Base-by-base conservation (phyloP, 768 basidiomycete species). In the Coprinellus aureogranulatus region DNA sequence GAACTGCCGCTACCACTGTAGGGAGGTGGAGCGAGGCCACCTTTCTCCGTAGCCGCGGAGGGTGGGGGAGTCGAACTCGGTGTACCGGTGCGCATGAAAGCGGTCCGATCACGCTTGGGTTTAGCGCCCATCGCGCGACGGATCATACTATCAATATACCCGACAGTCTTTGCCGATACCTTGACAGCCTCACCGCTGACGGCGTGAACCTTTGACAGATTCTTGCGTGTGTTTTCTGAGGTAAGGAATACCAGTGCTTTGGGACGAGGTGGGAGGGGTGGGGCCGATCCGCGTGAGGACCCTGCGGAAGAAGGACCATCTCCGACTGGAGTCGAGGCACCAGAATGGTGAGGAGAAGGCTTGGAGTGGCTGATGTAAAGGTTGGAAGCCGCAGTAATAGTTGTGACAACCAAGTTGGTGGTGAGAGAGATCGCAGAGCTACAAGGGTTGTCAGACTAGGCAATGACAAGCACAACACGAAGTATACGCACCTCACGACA, bases 381-480 rank as follows among this genome's bases (percentile, higher is more conserved):
- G 44, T 80, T 75, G 8, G 89, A 83, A 0, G 86, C 87, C 2
- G 77, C 71, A 3, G 81, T 81, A 53, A 91, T 81, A 3, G 85
- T 85, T 1, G 81, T 80, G 25, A 86, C 68, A 18, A 89, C 74
- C 20, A 87, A 78, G 39, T 80, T 84, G 4, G 89, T 87, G 18
- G 85, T 83, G 27, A 77, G 74, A 3, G 88, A 81, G 55, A 92
- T 88, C 0, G 84, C 86, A 67, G 84, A 82, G 65, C 88, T 90
- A 59, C 6, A n/a, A n/a, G n/a, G n/a, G n/a, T n/a, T n/a, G 57
- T 34, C 6, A 44, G 16, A 22, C 31, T 16, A 16, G 31, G 59
- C 53, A 46, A 65, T 31, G 62, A 50, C 44, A 50, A 11, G 3
- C 53, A 44, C 40, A 31, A 45, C 30, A 11, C 28, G 16, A 44